phyloP scores from a whole-genome alignment of 495 filamentous ascomycete genomes.

The Bombardia bombarda region DNA sequence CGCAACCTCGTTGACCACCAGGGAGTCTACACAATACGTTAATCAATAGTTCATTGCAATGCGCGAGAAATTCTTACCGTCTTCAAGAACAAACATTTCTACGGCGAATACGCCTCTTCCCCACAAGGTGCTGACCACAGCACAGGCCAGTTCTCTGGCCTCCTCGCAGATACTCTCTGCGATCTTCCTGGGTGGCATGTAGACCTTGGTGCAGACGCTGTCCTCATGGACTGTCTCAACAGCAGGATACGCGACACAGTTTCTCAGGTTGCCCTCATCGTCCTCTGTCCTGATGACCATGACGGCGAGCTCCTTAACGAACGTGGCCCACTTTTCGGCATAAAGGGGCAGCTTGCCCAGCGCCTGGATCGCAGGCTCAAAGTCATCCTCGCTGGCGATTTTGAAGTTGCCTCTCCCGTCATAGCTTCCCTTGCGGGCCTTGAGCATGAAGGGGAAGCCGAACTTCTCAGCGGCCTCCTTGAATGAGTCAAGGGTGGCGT shows the following conservation, averaged over 20 bases:
- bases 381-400: slow-evolving; percentile 58
- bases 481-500: slow-evolving; percentile 49
- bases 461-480: slow-evolving; percentile 54
- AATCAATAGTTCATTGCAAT: neutral
- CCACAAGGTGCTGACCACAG: slow-evolving; percentile 69
- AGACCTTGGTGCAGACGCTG: slow-evolving; percentile 90
- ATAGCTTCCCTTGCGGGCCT: slow-evolving; percentile 86
- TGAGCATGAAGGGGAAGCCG: slow-evolving; percentile 90
- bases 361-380: slow-evolving; percentile 57
- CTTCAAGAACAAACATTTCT: slow-evolving; percentile 87
- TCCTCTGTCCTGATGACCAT: slow-evolving; percentile 93
- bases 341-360: slow-evolving; percentile 70
- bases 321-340: slow-evolving; percentile 85
- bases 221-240: slow-evolving; percentile 95
- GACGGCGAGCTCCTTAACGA: slow-evolving; percentile 80
- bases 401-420: slow-evolving; percentile 90
- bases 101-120: slow-evolving; percentile 94
- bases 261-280: slow-evolving; percentile 39
- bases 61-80: slow-evolving; percentile 39
- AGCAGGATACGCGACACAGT: slow-evolving; percentile 68
- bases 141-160: slow-evolving; percentile 70
- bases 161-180: slow-evolving; percentile 47
- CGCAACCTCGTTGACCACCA: slow-evolving; percentile 91
- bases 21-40: slow-evolving; percentile 26
- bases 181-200: slow-evolving; percentile 73